phyloP scores from a whole-genome alignment of 306 rosid species.

The Lathyrus oleraceus region DNA sequence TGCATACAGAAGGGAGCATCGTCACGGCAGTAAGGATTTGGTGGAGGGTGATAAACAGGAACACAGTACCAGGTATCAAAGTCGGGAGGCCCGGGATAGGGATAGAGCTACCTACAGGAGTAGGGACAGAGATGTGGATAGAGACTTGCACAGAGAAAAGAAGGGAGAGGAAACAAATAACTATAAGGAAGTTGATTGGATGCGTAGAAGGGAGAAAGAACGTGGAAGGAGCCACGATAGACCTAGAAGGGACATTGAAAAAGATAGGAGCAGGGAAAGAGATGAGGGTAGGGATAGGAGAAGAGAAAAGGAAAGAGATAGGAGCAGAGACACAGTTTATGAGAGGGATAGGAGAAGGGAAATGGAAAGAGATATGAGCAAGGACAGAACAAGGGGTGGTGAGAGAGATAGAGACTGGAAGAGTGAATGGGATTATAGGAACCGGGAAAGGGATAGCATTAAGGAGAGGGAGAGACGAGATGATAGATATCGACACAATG shows the following conservation, averaged over 20 bases:
- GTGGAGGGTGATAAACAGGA: conserved; percentile 57
- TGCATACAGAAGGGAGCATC: conserved; percentile 32
- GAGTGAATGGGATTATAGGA: conserved; percentile 53
- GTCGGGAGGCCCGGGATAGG: conserved; percentile 44
- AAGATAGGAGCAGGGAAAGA: conserved; percentile 55
- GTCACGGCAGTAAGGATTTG: conserved; percentile 37
- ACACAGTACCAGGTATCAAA: conserved; percentile 31
- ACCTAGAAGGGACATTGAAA: conserved; percentile 56
- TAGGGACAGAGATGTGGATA: conserved; percentile 47
- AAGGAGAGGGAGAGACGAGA: conserved; percentile 57
- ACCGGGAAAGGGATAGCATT: conserved; percentile 42
- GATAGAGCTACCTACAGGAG: conserved; percentile 42
- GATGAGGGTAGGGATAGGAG: conserved; percentile 56
- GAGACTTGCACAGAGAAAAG: conserved; percentile 46
- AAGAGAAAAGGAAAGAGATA: conserved; percentile 58
- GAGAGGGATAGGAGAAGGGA: conserved; percentile 55
- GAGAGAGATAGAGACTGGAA: conserved; percentile 58
- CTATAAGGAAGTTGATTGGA: conserved; percentile 51
- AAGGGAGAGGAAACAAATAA: conserved; percentile 46
- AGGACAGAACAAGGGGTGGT: conserved; percentile 49
- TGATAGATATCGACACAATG: conserved; percentile 48
- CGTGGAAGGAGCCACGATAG: conserved; percentile 52
- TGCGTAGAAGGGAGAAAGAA: conserved; percentile 41
- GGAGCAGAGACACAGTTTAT: conserved; percentile 50
- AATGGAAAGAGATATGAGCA: conserved; percentile 48